phyloP scores from a whole-genome alignment of 2,329 filamentous ascomycete genomes.

The Diaporthe sp. region DNA sequence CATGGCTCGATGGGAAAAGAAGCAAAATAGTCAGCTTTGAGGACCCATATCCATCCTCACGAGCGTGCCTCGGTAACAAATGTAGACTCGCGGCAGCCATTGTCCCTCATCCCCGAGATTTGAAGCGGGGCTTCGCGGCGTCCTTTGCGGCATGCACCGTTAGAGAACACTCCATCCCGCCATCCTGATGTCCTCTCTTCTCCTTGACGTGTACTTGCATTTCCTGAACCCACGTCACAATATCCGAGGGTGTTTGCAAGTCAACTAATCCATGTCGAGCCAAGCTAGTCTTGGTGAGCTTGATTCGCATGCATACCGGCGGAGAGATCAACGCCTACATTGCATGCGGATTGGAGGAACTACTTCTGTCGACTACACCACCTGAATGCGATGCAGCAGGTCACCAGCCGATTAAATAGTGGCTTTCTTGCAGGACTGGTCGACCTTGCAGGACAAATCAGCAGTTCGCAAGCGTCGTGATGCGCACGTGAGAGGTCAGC shows the following conservation, averaged over 20 bases:
- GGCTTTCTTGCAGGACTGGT: not conserved
- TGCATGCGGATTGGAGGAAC: conserved; percentile 1
- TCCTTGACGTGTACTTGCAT: not conserved
- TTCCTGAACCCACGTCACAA: not conserved
- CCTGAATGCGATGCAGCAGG: not conserved
- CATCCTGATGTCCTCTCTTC: not conserved
- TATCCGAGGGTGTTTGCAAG: not conserved
- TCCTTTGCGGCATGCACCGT: too few species aligned
- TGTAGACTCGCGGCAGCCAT: too few species aligned
- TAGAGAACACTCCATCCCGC: not conserved
- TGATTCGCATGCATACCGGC: not conserved
- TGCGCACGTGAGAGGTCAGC: not conserved
- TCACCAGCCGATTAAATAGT: not conserved
- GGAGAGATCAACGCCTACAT: not conserved
- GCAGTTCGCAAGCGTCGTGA: not conserved
- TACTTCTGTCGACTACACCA: not conserved
- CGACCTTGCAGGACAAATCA: not conserved
- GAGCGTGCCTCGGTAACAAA: not conserved
- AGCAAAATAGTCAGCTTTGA: not conserved
- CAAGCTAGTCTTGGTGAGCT: conserved; percentile 15
- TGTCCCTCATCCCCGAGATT: conserved; percentile 4
- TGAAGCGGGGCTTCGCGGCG: conserved; percentile 5
- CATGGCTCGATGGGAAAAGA: not conserved
- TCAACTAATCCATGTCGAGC: not conserved
- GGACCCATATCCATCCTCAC: not conserved